A percentile compares a stretch with the other conserved stretches of the same genome.
phyloP scores from a whole-genome alignment of 2,329 filamentous ascomycete genomes.

The Microdochium trichocladiopsis region DNA sequence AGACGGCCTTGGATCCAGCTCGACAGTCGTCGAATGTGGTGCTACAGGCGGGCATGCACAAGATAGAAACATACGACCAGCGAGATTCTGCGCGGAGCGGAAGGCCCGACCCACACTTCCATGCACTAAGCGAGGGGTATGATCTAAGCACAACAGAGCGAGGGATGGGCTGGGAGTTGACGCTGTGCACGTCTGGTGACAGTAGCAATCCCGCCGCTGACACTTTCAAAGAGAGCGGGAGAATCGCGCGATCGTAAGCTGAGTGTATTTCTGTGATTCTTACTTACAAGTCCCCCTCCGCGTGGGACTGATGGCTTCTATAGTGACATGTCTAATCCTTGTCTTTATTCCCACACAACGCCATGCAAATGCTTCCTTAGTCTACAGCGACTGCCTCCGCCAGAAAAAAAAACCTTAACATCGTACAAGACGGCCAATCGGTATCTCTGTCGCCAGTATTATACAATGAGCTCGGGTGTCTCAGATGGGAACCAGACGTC shows the following conservation, averaged over 20 bases:
- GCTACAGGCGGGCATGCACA: neutral
- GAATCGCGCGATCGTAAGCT: no score
- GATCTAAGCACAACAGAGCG: no score
- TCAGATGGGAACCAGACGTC: conserved; percentile 41
- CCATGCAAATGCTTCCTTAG: conserved; percentile 18
- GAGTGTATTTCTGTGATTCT: neutral
- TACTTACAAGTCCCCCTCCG: neutral
- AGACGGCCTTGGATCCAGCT: neutral
- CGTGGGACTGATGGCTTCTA: conserved; percentile 6
- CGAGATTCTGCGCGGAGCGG: no score
- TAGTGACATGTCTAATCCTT: conserved; percentile 4
- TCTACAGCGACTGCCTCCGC: neutral
- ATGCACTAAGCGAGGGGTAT: no score
- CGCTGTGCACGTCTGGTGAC: no score
- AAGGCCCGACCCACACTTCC: no score
- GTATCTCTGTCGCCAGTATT: conserved; percentile 1
- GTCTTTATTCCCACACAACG: conserved; percentile 14
- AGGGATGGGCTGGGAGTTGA: no score
- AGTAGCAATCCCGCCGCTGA: no score
- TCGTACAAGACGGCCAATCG: neutral
- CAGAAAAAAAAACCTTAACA: neutral
- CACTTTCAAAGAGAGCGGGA: no score
- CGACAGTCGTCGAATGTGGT: neutral
- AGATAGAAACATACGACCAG: no score
- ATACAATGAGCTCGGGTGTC: conserved; percentile 17